Base-by-base conservation (phyloP, 1,284 basidiomycete species). In the Ganoderma lucidum region DNA sequence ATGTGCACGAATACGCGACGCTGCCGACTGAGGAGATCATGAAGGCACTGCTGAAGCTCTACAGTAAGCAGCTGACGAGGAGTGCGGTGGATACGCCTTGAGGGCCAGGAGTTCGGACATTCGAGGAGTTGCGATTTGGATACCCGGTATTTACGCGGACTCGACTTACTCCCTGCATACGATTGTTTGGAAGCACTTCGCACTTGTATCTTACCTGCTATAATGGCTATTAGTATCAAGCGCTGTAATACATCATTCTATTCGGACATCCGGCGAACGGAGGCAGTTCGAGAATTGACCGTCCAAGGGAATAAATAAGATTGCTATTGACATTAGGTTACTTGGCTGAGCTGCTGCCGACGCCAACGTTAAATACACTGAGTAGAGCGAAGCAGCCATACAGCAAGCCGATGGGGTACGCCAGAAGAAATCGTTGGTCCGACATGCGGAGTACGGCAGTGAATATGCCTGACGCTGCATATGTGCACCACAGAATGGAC, bases 401-500 rank as follows among this genome's bases (percentile, higher is more conserved):
- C 56, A 98, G 83, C 65, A 98, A 82, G 59, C 94, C 95, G 65
- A 98, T 90, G 17, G 96, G 96, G 81, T 98, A 98, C 72, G 96
- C 96, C 53, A 98, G 96, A 28, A 98, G 88, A 58, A 98, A 83
- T 61, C 96, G 88, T 80, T 98, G 96, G 73, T 96, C 93, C 39
- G 95, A 95, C 94, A 98, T 97, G 71, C 94, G 89, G 62, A 98
- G 85, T 23, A 98, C 96, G 1, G 94, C 92, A 28, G 97, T 95
- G 75, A 98, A 98, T 71, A 98, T 98, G 8, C 93, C 92, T 10
- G 95, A 96, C 17, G 96, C 96, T 8, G 96, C 90, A 77, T 97
- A 96, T 55, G 97, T 97, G 83, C 96, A 98, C 96, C 96, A 98
- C 53, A 95, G 79, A 73, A 98, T 95, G 1, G 92, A 94, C 39